phyloP scores from a whole-genome alignment of 1,284 basidiomycete genomes.

The Sanghuangporus baumii region DNA sequence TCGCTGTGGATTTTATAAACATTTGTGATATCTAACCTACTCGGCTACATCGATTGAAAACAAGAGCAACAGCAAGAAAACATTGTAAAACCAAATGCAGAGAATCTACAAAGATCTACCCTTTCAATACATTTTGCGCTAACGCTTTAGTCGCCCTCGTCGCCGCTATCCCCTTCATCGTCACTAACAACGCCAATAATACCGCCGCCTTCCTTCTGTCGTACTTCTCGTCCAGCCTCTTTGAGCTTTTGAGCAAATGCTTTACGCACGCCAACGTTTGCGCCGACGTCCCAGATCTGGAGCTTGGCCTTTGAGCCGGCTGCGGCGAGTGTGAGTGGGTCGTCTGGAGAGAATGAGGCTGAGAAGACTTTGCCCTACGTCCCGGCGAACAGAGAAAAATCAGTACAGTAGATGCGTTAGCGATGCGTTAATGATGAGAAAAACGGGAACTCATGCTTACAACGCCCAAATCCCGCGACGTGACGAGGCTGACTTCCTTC shows the following conservation, averaged over 20 bases:
- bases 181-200: conserved; percentile 59
- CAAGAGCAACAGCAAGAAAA: neutral
- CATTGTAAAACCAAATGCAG: neutral
- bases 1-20: neutral
- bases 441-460: conserved; percentile 43
- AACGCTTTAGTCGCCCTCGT: conserved; percentile 27
- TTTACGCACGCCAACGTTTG: conserved; percentile 73
- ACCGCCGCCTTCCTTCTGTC: conserved; percentile 54
- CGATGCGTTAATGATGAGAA: conserved; percentile 12
- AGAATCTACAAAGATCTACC: neutral
- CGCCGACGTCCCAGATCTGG: conserved; percentile 91
- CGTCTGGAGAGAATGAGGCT: conserved; percentile 86
- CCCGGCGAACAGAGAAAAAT: neutral
- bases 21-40: neutral
- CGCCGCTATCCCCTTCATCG: conserved; percentile 63
- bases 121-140: neutral
- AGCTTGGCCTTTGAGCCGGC: conserved; percentile 91
- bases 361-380: conserved; percentile 92
- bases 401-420: neutral
- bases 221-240: conserved; percentile 58
- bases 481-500: conserved; percentile 82
- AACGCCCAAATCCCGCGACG: conserved; percentile 87
- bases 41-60: neutral
- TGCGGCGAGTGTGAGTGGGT: conserved; percentile 89
- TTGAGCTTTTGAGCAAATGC: conserved; percentile 71